Evolutionary conservation across 768 basidiomycete genomes (phyloP).

Genomic region (Coprinopsis cinerea): DNA sequence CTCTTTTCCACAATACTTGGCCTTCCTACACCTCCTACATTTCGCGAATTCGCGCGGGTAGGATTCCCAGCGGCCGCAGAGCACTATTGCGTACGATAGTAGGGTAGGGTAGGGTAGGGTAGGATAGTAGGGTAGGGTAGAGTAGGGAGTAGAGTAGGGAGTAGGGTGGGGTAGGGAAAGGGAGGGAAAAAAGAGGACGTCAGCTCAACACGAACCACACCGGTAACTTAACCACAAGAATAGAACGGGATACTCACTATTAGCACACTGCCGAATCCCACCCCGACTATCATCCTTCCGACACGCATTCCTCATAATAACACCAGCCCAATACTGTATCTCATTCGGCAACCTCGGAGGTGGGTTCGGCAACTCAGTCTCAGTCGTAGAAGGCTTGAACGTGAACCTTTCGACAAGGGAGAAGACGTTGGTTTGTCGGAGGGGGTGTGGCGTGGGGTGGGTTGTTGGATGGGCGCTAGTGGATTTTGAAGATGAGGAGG

Average conservation of each 20-base stretch:
- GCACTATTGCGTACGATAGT: slow-evolving; percentile 47
- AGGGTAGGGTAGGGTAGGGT: too few species aligned
- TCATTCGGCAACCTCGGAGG: slow-evolving; percentile 75
- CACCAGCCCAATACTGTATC: slow-evolving; percentile 98
- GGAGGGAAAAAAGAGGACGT: too few species aligned
- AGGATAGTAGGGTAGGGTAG: too few species aligned
- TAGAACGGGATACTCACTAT: slow-evolving; percentile 51
- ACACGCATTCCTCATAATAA: slow-evolving; percentile 99
- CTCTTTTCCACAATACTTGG: slow-evolving; percentile 97
- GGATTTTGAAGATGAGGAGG: slow-evolving; percentile 12
- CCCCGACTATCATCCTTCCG: slow-evolving; percentile 91
- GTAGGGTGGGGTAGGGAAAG: too few species aligned
- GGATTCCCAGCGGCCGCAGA: slow-evolving; percentile 91
- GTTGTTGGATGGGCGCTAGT: neutral
- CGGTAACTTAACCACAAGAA: slow-evolving; percentile 2
- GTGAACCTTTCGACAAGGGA: slow-evolving; percentile 96
- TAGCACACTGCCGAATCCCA: slow-evolving; percentile 96
- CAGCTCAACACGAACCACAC: too few species aligned
- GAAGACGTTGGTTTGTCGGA: slow-evolving; percentile 84
- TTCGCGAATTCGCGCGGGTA: slow-evolving; percentile 96
- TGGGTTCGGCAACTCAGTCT: slow-evolving; percentile 61
- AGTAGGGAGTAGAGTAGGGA: too few species aligned
- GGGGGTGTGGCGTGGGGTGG: slow-evolving; percentile 6
- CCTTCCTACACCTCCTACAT: slow-evolving; percentile 91
- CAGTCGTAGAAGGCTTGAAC: slow-evolving; percentile 82